Percentiles rank a stretch among this genome's conserved stretches.
phyloP scores from a whole-genome alignment of 495 filamentous ascomycete species.

The Haplographium delicatum region DNA sequence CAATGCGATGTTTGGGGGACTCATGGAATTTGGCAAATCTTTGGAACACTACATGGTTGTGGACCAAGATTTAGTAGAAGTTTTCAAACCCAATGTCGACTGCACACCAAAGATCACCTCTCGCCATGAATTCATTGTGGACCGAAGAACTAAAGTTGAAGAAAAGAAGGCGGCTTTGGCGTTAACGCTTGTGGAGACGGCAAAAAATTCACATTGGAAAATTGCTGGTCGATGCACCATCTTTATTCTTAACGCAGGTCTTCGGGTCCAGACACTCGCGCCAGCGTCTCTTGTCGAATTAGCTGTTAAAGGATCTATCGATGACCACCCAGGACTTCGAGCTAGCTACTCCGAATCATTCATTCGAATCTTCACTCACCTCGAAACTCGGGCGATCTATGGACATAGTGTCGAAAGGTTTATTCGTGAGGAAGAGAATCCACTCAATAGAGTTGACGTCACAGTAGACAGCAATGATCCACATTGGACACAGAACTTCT shows the following conservation, averaged over 20 bases:
- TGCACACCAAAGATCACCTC: constrained; percentile 51
- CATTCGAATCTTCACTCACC: constrained; percentile 70
- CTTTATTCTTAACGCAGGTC: constrained; percentile 80
- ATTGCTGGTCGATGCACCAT: constrained; percentile 82
- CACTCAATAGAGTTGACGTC: constrained; percentile 70
- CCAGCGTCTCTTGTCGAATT: constrained; percentile 76
- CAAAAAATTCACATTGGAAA: constrained; percentile 87
- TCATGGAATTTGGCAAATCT: constrained; percentile 86
- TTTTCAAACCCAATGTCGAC: constrained; percentile 67
- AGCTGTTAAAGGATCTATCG: constrained; percentile 77
- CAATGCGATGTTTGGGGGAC: constrained; percentile 66
- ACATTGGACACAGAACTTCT: constrained; percentile 69
- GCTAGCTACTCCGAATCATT: constrained; percentile 75
- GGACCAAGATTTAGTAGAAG: constrained; percentile 64
- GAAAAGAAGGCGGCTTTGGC: constrained; percentile 76
- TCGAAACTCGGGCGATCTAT: constrained; percentile 83
- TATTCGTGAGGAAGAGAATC: constrained; percentile 66
- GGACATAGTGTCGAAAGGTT: constrained; percentile 80
- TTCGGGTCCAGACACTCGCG: constrained; percentile 84
- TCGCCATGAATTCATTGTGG: constrained; percentile 63
- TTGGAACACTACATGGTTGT: constrained; percentile 82
- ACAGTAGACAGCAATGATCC: constrained; percentile 66
- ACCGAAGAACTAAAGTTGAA: constrained; percentile 71
- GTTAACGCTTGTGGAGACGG: constrained; percentile 71
- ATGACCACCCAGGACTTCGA: constrained; percentile 82